phyloP scores from a whole-genome alignment of 2,329 filamentous ascomycete species.

The Trichoderma lentiforme region DNA sequence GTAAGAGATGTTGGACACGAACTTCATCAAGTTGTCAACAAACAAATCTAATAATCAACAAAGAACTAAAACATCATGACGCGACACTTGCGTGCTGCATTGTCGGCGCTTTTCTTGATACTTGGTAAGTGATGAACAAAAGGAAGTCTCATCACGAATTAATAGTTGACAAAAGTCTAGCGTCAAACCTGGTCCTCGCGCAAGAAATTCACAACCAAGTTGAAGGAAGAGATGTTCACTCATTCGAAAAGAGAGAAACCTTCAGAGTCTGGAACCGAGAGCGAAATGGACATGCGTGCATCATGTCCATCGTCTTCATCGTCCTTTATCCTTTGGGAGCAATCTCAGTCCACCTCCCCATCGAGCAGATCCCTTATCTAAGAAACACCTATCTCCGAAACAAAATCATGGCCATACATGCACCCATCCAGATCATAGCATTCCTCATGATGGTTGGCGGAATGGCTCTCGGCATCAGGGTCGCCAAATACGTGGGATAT shows the following conservation, averaged over 20 bases:
- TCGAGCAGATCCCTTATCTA: neutral
- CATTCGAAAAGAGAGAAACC: neutral
- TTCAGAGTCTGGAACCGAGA: constrained; percentile 11
- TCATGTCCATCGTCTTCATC: constrained; percentile 16
- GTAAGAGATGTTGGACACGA: neutral
- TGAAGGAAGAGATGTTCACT: neutral
- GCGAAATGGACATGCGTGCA: constrained; percentile 9
- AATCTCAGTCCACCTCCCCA: constrained; percentile 6
- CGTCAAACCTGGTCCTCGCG: neutral
- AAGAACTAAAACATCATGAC: neutral
- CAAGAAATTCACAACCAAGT: neutral
- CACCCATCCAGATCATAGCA: constrained; percentile 1
- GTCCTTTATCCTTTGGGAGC: constrained; percentile 3
- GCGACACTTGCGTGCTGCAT: neutral
- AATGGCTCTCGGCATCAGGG: neutral
- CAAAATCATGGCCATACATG: constrained; percentile 11
- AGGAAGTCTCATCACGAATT: neutral
- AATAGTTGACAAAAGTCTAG: neutral
- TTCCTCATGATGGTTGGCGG: constrained; percentile 12
- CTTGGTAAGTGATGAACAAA: neutral
- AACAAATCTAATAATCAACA: neutral
- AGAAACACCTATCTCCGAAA: constrained; percentile 6
- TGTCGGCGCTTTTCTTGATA: neutral
- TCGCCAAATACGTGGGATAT: neutral
- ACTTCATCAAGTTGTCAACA: neutral